Percentiles rank a stretch among this genome's conserved stretches.
Conservation (phyloP, 2,329 filamentous ascomycete genomes). For the Venturia oleaginea region DNA sequence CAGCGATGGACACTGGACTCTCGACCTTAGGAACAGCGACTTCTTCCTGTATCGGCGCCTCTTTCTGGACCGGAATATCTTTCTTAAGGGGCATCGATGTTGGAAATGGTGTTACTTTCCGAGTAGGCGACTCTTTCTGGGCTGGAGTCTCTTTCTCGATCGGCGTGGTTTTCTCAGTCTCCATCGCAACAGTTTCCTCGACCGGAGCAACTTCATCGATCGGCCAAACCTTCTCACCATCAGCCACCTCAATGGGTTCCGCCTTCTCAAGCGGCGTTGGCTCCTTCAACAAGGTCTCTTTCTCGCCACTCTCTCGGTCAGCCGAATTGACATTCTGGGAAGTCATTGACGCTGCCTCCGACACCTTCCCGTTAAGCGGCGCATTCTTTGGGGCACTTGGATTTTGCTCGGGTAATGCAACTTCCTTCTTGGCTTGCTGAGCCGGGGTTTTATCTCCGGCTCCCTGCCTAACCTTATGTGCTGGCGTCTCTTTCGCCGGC, state of each 20-base stretch:
- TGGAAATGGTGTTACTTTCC: background rate
- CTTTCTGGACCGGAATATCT: background rate
- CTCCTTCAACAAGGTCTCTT: no score
- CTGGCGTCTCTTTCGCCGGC: background rate
- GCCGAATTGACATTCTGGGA: no score
- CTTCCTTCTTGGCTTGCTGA: background rate
- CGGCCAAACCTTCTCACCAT: background rate
- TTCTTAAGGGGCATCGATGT: background rate
- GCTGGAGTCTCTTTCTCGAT: background rate
- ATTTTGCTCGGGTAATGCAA: background rate
- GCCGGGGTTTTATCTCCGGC: background rate
- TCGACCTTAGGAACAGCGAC: background rate
- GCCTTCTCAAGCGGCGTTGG: no score
- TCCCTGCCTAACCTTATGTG: background rate
- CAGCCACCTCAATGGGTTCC: no score
- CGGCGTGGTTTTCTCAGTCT: background rate
- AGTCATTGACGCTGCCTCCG: no score
- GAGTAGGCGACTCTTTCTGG: background rate
- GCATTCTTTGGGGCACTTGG: no score
- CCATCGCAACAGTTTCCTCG: background rate
- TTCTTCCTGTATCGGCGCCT: background rate
- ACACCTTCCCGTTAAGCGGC: no score
- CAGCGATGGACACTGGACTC: background rate
- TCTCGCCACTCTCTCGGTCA: no score
- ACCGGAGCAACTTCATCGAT: background rate